These are phyloP conservation scores for Cyberlindnera euphorbiae DNA, from an alignment of 805 yeast genomes.

Conservation along the genomic window DNA sequence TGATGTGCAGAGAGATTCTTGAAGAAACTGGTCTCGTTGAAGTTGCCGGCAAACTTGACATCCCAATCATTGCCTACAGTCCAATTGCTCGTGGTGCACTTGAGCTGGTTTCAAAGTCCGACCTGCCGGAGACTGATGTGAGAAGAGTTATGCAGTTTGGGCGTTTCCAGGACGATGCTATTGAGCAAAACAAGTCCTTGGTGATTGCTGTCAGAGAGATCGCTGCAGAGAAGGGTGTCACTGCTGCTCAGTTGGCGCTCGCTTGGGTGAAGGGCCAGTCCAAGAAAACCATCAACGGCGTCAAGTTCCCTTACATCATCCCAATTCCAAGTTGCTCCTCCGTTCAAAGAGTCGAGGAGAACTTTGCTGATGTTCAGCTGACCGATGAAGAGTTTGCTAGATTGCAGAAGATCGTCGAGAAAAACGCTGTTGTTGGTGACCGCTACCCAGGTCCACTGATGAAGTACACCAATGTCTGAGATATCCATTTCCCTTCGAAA, in stretches of 20 bases:
- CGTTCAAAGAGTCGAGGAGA: conserved; percentile 53
- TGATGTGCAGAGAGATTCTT: conserved; percentile 60
- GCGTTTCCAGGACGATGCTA: conserved; percentile 55
- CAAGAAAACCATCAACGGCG: conserved; percentile 17
- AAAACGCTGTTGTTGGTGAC: conserved; percentile 47
- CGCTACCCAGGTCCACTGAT: conserved; percentile 40
- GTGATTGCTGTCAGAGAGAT: conserved; percentile 43
- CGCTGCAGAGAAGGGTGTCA: conserved; percentile 41
- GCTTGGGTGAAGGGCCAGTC: conserved; percentile 55
- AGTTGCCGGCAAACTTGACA: conserved; percentile 47
- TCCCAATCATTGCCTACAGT: conserved; percentile 59
- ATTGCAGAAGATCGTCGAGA: conserved; percentile 37
- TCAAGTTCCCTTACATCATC: conserved; percentile 47
- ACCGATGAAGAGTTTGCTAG: conserved; percentile 48
- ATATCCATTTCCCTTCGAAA: no score
- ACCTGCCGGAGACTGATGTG: conserved; percentile 53
- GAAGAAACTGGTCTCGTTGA: conserved; percentile 53
- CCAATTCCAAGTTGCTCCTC: conserved; percentile 83
- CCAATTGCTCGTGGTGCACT: conserved; percentile 66
- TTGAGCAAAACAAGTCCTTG: conserved; percentile 50
- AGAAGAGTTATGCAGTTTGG: conserved; percentile 39
- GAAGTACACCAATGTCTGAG: conserved; percentile 7
- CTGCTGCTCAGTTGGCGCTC: conserved; percentile 65
- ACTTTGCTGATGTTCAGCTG: conserved; percentile 32
- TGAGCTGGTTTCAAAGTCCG: conserved; percentile 37